phyloP scores from a whole-genome alignment of 768 basidiomycete genomes.

The Amanita pseudoporphyria region DNA sequence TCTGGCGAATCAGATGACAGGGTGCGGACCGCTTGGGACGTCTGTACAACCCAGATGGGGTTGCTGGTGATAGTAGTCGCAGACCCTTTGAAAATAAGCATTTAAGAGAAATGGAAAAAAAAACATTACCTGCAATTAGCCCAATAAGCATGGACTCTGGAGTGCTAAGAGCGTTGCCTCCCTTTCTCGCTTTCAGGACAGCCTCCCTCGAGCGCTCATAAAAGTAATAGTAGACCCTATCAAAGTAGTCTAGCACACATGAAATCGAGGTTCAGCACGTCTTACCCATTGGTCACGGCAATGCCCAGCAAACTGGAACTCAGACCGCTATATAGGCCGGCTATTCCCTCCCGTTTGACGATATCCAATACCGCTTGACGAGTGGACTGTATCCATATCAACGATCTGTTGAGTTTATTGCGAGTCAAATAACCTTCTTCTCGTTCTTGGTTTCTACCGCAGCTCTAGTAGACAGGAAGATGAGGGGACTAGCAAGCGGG shows the following conservation, averaged over 20 bases:
- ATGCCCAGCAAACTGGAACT: constrained; percentile 82
- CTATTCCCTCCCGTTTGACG: constrained; percentile 74
- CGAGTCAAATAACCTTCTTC: constrained; percentile 41
- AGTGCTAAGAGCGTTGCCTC: constrained; percentile 66
- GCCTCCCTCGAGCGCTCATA: constrained; percentile 62
- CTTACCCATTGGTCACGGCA: constrained; percentile 85
- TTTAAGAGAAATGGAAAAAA: background rate
- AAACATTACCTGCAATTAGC: constrained; percentile 66
- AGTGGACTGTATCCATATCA: constrained; percentile 35
- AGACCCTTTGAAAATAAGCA: constrained; percentile 44
- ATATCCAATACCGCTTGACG: constrained; percentile 64
- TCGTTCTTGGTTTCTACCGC: constrained; percentile 82
- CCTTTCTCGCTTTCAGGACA: constrained; percentile 44
- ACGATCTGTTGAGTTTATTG: constrained; percentile 2
- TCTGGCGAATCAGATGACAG: constrained; percentile 27
- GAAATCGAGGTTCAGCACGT: constrained; percentile 2
- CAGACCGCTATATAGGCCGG: constrained; percentile 83
- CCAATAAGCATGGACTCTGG: constrained; percentile 87
- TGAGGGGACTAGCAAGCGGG: constrained; percentile 59
- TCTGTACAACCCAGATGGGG: constrained; percentile 96
- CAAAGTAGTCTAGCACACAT: constrained; percentile 1
- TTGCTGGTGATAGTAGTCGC: constrained; percentile 86
- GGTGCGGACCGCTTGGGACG: constrained; percentile 70
- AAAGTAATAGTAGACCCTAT: constrained; percentile 88
- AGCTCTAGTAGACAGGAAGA: constrained; percentile 87